A percentile compares a stretch with the other conserved stretches of the same genome.
phyloP scores from a whole-genome alignment of 2,329 filamentous ascomycete genomes.

The Gliomastix tumulicola region DNA sequence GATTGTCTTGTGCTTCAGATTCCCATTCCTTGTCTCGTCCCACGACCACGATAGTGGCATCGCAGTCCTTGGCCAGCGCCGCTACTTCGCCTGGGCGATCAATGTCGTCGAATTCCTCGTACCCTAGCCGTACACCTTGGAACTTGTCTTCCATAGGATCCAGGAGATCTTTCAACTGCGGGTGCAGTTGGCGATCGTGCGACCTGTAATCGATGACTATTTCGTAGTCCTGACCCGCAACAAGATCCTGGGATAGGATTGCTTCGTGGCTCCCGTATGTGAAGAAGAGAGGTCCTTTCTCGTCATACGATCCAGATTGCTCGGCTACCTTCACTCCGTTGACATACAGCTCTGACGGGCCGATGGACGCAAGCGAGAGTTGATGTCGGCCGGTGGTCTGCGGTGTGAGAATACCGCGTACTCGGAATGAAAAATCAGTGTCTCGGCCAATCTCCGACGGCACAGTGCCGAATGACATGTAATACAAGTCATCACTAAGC shows the following conservation, averaged over 20 bases:
- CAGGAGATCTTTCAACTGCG: neutral
- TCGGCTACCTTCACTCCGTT: neutral
- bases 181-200: neutral
- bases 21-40: neutral
- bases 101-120: neutral
- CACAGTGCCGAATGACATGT: neutral
- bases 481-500: neutral
- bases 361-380: neutral
- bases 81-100: neutral
- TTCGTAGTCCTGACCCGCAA: neutral
- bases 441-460: neutral
- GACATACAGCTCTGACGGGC: neutral
- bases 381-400: neutral
- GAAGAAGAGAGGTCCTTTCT: neutral
- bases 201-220: neutral
- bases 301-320: neutral
- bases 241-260: neutral
- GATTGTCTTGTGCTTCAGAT: neutral
- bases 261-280: neutral
- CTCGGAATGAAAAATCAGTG: neutral
- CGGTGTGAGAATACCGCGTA: neutral
- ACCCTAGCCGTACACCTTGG: neutral
- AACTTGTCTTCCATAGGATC: slow-evolving; percentile 1
- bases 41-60: neutral
- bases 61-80: neutral